Base-by-base conservation (phyloP, 2,329 filamentous ascomycete genomes). In the Neonectria magnoliae region DNA sequence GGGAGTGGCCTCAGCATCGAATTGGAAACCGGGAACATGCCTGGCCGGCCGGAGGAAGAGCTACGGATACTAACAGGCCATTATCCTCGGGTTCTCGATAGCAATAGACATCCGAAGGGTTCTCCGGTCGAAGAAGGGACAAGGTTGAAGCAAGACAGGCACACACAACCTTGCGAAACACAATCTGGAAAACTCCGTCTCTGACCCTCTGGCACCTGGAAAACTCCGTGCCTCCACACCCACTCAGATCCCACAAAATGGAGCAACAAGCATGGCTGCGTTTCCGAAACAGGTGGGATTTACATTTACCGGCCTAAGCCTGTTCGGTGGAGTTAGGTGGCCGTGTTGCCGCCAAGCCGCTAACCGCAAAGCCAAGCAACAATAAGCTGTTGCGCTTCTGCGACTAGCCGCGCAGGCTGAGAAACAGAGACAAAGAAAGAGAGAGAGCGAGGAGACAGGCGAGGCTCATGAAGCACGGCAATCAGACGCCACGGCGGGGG, bases 291-390 rank as follows among this genome's bases (percentile, higher is more conserved):
- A 27, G 9, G 50, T 22, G 48, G 44, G 57, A 60, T 60, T 52
- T 44, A 45, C 57, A 36, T 18, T 48, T 18, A 8, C 50, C 33
- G 22, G 29, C 20, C 41, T 54, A 60, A 44, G 42, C 51, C 50
- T 60, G 50, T 55, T 60, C 31, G 31, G 50, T 44, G 51, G n/a
- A 42, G 16, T 27, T 54, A 18, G 41, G 31, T 11, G 18, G 5
- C 22, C n/a, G 16, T 57, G 8, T 38, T 36, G 31, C 22, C 29
- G 60, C 60, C 60, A 62, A 62, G 60, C 27, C 60, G 54, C 60
- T 62, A 62, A 44, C 22, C 10, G n/a, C n/a, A 42, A 47, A 62
- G 60, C 60, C 60, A 62, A 62, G 60, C 36, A 45, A 51, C 52
- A 56, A 62, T 55, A 57, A 56, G 59, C 59, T 57, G 59, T 61